Evolutionary conservation across 495 filamentous ascomycete species (phyloP).

Genomic region (Cercophora sp.): DNA sequence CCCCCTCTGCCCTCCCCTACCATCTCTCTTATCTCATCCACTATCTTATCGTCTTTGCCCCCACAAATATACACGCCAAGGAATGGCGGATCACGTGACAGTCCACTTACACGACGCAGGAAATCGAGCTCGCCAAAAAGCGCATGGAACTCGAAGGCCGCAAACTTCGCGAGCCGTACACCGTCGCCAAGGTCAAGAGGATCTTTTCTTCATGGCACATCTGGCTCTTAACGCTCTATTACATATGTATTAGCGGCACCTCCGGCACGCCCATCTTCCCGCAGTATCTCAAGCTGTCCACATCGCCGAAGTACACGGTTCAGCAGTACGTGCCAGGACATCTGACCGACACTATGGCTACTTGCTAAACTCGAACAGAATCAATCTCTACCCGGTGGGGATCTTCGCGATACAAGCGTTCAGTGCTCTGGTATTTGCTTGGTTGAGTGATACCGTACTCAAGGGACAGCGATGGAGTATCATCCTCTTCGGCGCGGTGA

Average conservation of each 20-base stretch:
- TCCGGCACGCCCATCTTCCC: conserved; percentile 5
- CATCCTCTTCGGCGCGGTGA: conserved; percentile 32
- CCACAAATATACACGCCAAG: no score
- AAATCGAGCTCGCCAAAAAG: conserved; percentile 37
- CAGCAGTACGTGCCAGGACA: no score
- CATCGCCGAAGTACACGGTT: conserved; percentile 34
- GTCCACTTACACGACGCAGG: no score
- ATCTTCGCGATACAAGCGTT: conserved; percentile 41
- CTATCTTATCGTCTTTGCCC: no score
- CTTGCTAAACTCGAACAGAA: no score
- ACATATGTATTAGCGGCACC: conserved; percentile 9
- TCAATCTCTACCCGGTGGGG: conserved; percentile 46
- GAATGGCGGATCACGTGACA: no score
- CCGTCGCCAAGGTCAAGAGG: conserved; percentile 34
- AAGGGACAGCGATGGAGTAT: conserved; percentile 53
- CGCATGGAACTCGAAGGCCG: conserved; percentile 45
- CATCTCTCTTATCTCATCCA: no score
- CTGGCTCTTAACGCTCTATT: conserved; percentile 25
- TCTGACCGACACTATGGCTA: no score
- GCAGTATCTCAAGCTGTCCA: conserved; percentile 26
- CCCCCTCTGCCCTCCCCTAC: no score
- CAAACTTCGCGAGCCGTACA: conserved; percentile 33
- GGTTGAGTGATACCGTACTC: conserved; percentile 48
- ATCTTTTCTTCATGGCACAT: conserved; percentile 45
- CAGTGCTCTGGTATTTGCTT: conserved; percentile 38